Conservation (phyloP, 169 alveolate genomes). For the Cryptosporidium parvum region DNA sequence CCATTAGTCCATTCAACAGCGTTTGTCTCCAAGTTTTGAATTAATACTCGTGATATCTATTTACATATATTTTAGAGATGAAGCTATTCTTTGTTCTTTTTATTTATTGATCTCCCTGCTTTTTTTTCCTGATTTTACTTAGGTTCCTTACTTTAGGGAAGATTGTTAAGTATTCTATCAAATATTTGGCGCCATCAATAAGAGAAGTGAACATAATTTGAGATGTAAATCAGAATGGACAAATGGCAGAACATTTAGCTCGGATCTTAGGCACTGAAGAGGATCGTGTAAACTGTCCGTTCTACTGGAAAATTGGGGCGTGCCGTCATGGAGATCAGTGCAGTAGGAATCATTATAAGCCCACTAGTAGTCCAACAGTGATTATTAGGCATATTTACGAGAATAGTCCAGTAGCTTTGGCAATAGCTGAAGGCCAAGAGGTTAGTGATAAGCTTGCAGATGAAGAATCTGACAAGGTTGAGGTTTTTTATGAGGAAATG, state of each 20-base stretch:
- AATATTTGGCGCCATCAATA: neutral
- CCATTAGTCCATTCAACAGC: neutral
- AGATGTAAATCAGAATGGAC: neutral
- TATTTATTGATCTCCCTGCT: too few species aligned
- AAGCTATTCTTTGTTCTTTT: too few species aligned
- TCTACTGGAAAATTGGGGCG: conserved; percentile 99
- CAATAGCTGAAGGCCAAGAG: conserved; percentile 97
- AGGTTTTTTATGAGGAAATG: conserved; percentile 98
- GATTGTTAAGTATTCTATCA: neutral
- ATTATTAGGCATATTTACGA: conserved; percentile 96
- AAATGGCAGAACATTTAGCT: conserved; percentile 98
- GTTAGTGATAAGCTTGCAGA: conserved; percentile 94
- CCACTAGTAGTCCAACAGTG: conserved; percentile 96
- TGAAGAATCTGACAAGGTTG: conserved; percentile 97
- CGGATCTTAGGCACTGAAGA: conserved; percentile 98
- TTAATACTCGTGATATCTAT: too few species aligned
- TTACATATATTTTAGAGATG: neutral
- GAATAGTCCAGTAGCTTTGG: conserved; percentile 98
- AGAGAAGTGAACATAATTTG: neutral
- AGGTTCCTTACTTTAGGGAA: too few species aligned
- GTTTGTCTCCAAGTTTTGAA: neutral
- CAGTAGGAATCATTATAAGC: conserved; percentile 97
- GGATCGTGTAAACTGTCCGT: conserved; percentile 99
- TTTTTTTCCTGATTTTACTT: too few species aligned
- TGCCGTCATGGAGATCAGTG: conserved; percentile 99